Conservation (phyloP, 2,329 filamentous ascomycete species). For the Aphanocladium album region DNA sequence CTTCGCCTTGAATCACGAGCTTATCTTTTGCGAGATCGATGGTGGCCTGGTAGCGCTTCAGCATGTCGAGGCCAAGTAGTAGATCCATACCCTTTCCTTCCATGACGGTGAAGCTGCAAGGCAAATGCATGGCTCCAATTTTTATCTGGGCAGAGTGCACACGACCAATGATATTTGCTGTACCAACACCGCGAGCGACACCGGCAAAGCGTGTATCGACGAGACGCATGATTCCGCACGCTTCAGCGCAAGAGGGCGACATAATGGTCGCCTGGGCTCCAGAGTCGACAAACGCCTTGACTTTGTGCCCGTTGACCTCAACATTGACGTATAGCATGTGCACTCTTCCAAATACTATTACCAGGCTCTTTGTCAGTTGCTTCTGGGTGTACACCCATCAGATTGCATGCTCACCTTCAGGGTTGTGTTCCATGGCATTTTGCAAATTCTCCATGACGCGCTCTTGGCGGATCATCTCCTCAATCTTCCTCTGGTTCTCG, state of each 20-base stretch:
- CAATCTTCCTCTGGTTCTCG: conserved; percentile 86
- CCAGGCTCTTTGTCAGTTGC: conserved; percentile 14
- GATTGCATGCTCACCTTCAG: conserved; percentile 65
- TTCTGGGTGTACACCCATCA: neutral
- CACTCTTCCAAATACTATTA: conserved; percentile 81
- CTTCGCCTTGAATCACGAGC: conserved; percentile 80
- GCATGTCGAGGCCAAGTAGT: conserved; percentile 89
- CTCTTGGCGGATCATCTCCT: conserved; percentile 95
- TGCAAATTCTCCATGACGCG: conserved; percentile 92
- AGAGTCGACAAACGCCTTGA: conserved; percentile 96
- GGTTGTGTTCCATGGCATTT: conserved; percentile 94
- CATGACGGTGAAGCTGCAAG: conserved; percentile 98
- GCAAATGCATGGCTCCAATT: conserved; percentile 79
- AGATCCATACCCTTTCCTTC: conserved; percentile 96
- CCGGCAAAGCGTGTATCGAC: conserved; percentile 90
- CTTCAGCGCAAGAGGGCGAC: conserved; percentile 87
- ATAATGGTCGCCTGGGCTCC: conserved; percentile 98
- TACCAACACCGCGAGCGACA: conserved; percentile 88
- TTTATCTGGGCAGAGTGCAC: conserved; percentile 95
- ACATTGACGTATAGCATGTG: conserved; percentile 96
- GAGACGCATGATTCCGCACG: conserved; percentile 92
- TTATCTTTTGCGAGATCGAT: conserved; percentile 84
- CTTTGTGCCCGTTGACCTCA: conserved; percentile 84
- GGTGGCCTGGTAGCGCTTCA: conserved; percentile 89
- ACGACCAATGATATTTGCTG: conserved; percentile 87